These are phyloP conservation scores for Boletus bicolor DNA, from an alignment of 768 basidiomycete species.

Conservation along the genomic window DNA sequence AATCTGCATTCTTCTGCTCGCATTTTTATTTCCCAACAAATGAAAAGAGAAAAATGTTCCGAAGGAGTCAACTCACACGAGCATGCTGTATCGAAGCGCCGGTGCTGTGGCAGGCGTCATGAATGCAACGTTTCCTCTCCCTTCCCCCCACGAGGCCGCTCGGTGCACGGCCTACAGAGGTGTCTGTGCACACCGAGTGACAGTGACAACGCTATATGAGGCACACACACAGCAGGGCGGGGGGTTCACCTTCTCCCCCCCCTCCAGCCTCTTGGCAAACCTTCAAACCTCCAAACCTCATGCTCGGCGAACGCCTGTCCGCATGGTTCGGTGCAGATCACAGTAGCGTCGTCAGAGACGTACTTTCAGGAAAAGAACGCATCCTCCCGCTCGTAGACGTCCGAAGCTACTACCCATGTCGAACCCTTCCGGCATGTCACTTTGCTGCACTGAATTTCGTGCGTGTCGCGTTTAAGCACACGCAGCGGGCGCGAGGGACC, in stretches of 20 bases:
- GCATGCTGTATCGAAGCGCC: slow-evolving; percentile 5
- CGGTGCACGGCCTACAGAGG: background rate
- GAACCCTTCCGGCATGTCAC: slow-evolving; percentile 47
- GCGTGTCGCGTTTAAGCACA: slow-evolving; percentile 40
- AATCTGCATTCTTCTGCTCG: background rate
- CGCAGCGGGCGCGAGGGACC: slow-evolving; percentile 3
- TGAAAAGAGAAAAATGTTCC: no score
- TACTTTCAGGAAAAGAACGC: slow-evolving; percentile 34
- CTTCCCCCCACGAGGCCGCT: slow-evolving; percentile 11
- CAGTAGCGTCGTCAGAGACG: slow-evolving; percentile 14
- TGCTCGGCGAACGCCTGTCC: slow-evolving; percentile 15
- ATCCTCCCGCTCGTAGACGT: slow-evolving; percentile 45
- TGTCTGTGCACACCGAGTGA: slow-evolving; percentile 6
- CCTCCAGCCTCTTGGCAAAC: background rate
- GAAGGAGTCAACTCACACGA: background rate
- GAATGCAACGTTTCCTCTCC: slow-evolving; percentile 11
- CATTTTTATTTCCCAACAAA: no score
- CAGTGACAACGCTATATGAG: slow-evolving; percentile 16
- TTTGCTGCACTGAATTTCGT: slow-evolving; percentile 63
- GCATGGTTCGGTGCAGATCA: slow-evolving; percentile 13
- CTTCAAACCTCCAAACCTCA: background rate
- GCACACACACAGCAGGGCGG: background rate
- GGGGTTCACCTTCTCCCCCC: background rate
- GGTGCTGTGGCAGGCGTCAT: slow-evolving; percentile 9
- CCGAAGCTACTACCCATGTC: slow-evolving; percentile 48